Base-by-base conservation (phyloP, 2,329 filamentous ascomycete genomes). In the Claviceps citrina region DNA sequence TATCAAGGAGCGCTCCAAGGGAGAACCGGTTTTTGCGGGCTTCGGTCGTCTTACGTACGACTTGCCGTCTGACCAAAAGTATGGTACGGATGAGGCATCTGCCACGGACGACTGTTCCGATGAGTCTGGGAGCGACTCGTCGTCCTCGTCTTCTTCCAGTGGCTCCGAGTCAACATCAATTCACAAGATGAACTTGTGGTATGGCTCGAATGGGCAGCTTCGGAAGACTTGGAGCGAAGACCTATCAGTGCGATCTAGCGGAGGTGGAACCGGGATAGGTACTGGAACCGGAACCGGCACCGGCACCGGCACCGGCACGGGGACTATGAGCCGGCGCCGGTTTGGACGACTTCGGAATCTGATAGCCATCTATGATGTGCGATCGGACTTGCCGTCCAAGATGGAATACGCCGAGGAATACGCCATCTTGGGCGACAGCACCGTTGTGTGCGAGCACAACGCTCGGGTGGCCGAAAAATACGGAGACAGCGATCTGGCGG, bases 391-490 rank as follows among this genome's bases (percentile, higher is more conserved):
- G n/a, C 87, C 87, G 0, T 81, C 84, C 3, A 91, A 86, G 56
- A 71, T 71, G 43, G 70, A 76, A 40, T 71, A 95, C 45, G 91
- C 86, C 2, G 66, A 76, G 42, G 74, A 82, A 47, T 98, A 96
- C 58, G 72, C 71, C 19, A 81, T 95, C 12, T 87, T 91, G 55
- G 86, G 86, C 3, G 77, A 86, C 44, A 81, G 82, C 1, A 73
- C 77, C n/a, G 73, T 81, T 28, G 76, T 94, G 3, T 96, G 89
- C 58, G 68, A 73, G 33, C 81, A 93, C 51, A 98, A 98, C 56
- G 84, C 86, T 7, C 62, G 63, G 1, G 76, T 93, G 34, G 87
- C 89, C 7, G 70, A 76, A 48, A 78, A 75, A 46, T 70, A 81
- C 48, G 83, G 80, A 4, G 72, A 76, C 46, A 57, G 67, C 12